Evolutionary conservation across 768 basidiomycete species (phyloP), one percentile per base, ranked within the genome.

Genomic region (Trichaptum fuscoviolaceum): DNA sequence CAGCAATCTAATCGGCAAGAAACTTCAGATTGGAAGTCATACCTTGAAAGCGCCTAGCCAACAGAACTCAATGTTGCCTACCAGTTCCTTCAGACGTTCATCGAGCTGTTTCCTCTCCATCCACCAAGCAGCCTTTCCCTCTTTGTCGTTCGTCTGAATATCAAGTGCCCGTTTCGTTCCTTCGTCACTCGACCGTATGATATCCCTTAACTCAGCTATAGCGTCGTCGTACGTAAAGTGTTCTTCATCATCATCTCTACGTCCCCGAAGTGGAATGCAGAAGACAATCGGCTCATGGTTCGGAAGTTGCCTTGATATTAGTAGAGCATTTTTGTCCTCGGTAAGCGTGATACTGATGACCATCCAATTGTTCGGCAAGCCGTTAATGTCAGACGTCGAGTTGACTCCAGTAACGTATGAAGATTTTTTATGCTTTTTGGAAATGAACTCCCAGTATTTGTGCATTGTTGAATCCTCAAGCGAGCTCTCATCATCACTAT

Each of bases 31-130:
- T 18, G 66, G 9, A 65, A 24, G 2, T 71, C 81, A 35, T 63
- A 95, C 96, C 87, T 98, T 99, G 85, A 97, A 98, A 24, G 91
- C 95, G 0, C 97, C 96, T 2, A 99, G 82, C 97, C 97, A 99
- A 73, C 92, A 95, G 71, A 92, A 95, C 74, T 99, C 97, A 58
- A 99, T 88, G 69, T 89, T 93, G 69, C 87, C 86, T 35, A 97
- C 75, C 7, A 99, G 76, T 34, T 86, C 85, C 66, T 85, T 81
- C 72, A 99, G 74, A 25, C 94, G 84, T 61, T 79, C 80, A 72
- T 99, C 95, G n/a, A 99, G 81, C 24, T 82, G 84, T 25, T 80
- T 77, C 2, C 97, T 82, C 64, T 88, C 84, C 36, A 85, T 87
- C 97, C 97, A 99, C 97, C 97, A 99, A 1, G 80, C 83, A 0